Percentiles rank a stretch among this genome's conserved stretches.
Conservation (phyloP, 257 asterid species). For the Linderniella brevidens region DNA sequence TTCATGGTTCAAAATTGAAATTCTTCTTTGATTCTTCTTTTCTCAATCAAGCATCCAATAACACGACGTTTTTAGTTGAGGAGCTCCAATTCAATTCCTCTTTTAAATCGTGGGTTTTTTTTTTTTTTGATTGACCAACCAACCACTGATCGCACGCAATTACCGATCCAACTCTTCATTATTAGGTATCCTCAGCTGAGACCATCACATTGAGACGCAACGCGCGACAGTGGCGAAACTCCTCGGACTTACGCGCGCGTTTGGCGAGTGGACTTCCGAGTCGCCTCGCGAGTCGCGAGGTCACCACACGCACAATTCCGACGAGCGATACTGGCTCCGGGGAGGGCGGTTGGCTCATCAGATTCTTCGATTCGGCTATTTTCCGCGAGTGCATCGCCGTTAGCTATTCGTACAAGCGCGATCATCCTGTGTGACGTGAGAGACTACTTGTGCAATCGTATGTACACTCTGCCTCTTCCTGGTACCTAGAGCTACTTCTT, state of each 20-base stretch:
- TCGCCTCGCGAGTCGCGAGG: conserved; percentile 67
- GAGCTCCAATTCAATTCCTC: neutral
- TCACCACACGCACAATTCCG: conserved; percentile 44
- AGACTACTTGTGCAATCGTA: conserved; percentile 60
- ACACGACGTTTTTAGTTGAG: neutral
- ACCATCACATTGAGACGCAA: too few relatives aligned
- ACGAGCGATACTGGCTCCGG: conserved; percentile 41
- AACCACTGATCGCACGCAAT: too few relatives aligned
- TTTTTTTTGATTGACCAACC: too few relatives aligned
- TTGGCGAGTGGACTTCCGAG: conserved; percentile 32
- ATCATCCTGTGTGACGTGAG: conserved; percentile 62
- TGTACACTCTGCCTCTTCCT: conserved; percentile 54
- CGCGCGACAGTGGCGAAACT: conserved; percentile 47
- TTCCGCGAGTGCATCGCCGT: conserved; percentile 80
- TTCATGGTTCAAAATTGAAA: too few relatives aligned
- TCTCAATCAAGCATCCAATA: too few relatives aligned
- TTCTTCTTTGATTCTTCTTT: too few relatives aligned
- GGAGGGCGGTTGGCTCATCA: conserved; percentile 60
- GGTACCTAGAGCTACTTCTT: conserved; percentile 63
- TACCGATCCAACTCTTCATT: neutral
- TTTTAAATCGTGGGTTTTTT: conserved; percentile 13
- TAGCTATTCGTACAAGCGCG: conserved; percentile 62
- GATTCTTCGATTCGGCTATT: conserved; percentile 55
- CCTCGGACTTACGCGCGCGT: conserved; percentile 38
- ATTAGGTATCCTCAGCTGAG: too few relatives aligned